These are phyloP conservation scores for Neckera pumila DNA, from an alignment of 225 moss, liverwort and hornwort species.

Conservation along the genomic window DNA sequence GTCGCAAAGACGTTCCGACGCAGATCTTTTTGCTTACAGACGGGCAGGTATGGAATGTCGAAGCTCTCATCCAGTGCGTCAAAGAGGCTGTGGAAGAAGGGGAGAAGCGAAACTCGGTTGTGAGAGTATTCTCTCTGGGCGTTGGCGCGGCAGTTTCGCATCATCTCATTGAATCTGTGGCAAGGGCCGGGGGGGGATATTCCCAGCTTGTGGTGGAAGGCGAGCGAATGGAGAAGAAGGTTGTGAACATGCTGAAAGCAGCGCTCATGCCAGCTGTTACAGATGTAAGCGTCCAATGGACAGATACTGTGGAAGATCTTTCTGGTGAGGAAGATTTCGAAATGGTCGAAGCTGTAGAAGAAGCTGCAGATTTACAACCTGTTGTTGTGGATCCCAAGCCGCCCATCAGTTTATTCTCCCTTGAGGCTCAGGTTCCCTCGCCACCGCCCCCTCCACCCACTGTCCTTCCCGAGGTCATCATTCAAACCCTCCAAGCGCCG, in stretches of 20 bases:
- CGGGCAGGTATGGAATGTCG: conserved; percentile 21
- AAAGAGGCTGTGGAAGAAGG: conserved; percentile 9
- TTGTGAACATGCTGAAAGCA: conserved; percentile 47
- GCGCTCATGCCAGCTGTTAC: conserved; percentile 31
- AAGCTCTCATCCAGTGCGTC: conserved; percentile 10
- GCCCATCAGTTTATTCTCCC: conserved; percentile 1
- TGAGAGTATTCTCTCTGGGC: conserved; percentile 34
- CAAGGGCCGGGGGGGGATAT: conserved; percentile 39
- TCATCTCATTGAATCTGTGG: conserved; percentile 35
- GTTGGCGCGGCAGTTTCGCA: conserved; percentile 29
- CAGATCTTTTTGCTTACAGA: conserved; percentile 53
- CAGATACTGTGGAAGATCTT: neutral
- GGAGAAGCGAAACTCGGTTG: neutral
- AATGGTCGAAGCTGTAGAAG: conserved; percentile 4
- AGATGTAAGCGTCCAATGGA: conserved; percentile 18
- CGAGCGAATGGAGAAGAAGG: conserved; percentile 48
- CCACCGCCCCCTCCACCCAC: conserved; percentile 10
- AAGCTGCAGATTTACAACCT: neutral
- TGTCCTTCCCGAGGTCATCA: conserved; percentile 9
- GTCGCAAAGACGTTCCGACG: conserved; percentile 18
- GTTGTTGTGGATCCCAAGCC: neutral
- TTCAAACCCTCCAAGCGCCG: conserved; percentile 33
- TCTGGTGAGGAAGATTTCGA: neutral
- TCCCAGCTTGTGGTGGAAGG: conserved; percentile 32
- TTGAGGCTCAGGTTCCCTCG: neutral